Evolutionary conservation across 1,139 yeast genomes (phyloP), one percentile per base, ranked within the genome.

Genomic region (Suzukiozyma palmioleophila): DNA sequence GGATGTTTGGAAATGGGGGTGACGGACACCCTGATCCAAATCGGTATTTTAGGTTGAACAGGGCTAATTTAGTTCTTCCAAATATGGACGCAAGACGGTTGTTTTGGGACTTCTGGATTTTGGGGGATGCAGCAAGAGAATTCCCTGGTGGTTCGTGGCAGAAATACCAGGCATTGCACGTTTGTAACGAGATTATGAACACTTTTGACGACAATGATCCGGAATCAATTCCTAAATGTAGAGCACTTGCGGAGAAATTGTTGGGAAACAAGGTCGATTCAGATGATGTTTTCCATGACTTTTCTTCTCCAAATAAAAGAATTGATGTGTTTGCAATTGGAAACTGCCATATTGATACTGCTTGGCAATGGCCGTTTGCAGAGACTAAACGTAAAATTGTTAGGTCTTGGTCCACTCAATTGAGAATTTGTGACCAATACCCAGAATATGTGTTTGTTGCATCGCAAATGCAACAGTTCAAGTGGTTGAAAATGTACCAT

Each of bases 311-410:
- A 5, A 41, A 45, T 32, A 40, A 60, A 45, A 47, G 60, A 26
- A 52, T 68, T 36, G 75, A 70, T 50, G 96, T 89, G 8, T 84
- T 69, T 57, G 96, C 88, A 5, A 74, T 92, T 47, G 97, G 97
- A 36, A 87, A 92, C 57, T 92, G 97, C 59, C 98, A 92, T 60
- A 92, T 92, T 52, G 98, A 92, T 57, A 90, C 97, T 26, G 96
- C 96, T 16, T 89, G 97, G 96, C 71, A 86, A 45, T 92, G 98
- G 98, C 97, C 97, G 10, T 90, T 84, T 69, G 97, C 96, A 3
- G 97, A 92, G 60, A 88, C 97, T 1, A 83, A 84, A 51, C 76
- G 97, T 44, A 89, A 89, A 56, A 79, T 90, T 44, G 96, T 89
- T 3, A 77, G 98, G 48, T 88, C 96, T 4, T 92, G 97, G 97